Evolutionary conservation across 148 eudicot species (phyloP).

Genomic region (Selenicereus undatus): DNA sequence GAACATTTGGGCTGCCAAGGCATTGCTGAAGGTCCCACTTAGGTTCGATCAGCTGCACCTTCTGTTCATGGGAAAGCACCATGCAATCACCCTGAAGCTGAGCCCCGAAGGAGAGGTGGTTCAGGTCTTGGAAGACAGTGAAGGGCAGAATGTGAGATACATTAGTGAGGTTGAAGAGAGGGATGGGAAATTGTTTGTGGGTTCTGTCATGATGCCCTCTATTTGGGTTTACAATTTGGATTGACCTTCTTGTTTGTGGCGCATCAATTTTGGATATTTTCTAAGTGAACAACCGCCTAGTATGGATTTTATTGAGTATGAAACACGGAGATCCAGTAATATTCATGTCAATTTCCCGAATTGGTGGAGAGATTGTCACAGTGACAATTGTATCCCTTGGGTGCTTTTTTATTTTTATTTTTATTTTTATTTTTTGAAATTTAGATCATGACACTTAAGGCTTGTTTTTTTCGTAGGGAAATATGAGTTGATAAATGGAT

Average conservation of each 20-base stretch:
- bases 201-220: conserved; percentile 60
- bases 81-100: conserved; percentile 52
- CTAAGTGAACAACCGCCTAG: too few relatives aligned
- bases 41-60: conserved; percentile 50
- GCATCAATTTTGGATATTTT: too few relatives aligned
- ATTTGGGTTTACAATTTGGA: conserved; percentile 49
- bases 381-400: too few relatives aligned
- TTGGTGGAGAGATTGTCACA: too few relatives aligned
- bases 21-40: conserved; percentile 43
- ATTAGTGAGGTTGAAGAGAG: conserved; percentile 72
- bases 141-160: conserved; percentile 56
- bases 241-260: background rate
- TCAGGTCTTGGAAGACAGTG: conserved; percentile 56
- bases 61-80: conserved; percentile 57
- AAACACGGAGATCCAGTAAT: too few relatives aligned
- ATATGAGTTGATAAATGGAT: too few relatives aligned
- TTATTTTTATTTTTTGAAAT: too few relatives aligned
- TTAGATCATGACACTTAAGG: too few relatives aligned
- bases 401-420: too few relatives aligned
- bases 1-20: conserved; percentile 50
- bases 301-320: too few relatives aligned
- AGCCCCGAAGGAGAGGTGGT: conserved; percentile 45
- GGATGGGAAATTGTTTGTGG: conserved; percentile 73
- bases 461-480: too few relatives aligned
- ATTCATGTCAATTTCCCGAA: too few relatives aligned